Evolutionary conservation across 2,329 filamentous ascomycete genomes (phyloP).

Genomic region (Parastagonospora nodorum): DNA sequence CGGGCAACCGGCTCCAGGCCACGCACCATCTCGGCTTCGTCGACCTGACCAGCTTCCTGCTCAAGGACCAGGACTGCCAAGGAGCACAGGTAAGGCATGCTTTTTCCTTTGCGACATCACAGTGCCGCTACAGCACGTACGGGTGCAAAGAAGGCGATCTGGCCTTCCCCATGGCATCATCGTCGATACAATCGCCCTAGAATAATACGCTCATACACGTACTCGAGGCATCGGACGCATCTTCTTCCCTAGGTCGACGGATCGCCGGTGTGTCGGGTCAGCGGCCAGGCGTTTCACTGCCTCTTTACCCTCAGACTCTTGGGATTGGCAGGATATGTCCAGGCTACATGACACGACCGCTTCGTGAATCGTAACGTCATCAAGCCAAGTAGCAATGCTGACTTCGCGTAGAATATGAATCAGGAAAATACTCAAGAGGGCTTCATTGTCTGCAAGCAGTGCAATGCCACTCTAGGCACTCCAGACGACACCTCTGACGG

Average conservation of each 20-base stretch:
- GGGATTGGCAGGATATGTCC: conserved; percentile 40
- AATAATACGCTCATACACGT: conserved; percentile 46
- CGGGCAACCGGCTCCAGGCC: conserved; percentile 73
- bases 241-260: conserved; percentile 40
- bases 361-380: not conserved
- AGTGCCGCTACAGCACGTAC: not conserved
- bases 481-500: conserved; percentile 53
- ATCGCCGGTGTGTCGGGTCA: conserved; percentile 29
- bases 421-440: conserved; percentile 4
- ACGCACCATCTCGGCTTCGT: conserved; percentile 73
- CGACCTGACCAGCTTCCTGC: conserved; percentile 76
- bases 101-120: not conserved
- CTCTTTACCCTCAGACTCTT: conserved; percentile 34
- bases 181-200: conserved; percentile 66
- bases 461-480: conserved; percentile 43
- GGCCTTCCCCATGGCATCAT: conserved; percentile 53
- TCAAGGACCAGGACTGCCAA: conserved; percentile 69
- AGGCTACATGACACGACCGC: conserved; percentile 32
- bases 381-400: conserved; percentile 7
- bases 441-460: conserved; percentile 46
- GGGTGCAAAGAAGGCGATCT: conserved; percentile 64
- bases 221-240: conserved; percentile 25
- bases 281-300: conserved; percentile 42
- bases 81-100: conserved; percentile 50
- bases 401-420: conserved; percentile 11